phyloP scores from a whole-genome alignment of 306 rosid species.

The Argentina anserina region DNA sequence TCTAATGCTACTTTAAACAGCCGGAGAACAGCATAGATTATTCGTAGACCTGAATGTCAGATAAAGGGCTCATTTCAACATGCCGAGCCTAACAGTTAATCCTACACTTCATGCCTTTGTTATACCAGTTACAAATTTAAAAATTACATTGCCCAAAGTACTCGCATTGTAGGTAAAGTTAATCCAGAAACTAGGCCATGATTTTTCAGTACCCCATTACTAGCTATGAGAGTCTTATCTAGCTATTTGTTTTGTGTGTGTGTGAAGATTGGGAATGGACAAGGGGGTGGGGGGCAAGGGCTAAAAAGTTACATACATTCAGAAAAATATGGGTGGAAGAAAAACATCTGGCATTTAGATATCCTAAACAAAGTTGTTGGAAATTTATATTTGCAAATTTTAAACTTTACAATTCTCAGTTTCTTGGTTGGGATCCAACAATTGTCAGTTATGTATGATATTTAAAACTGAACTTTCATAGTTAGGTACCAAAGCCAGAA shows the following conservation, averaged over 20 bases:
- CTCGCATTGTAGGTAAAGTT: too few species aligned
- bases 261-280: neutral
- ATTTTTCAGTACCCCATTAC: neutral
- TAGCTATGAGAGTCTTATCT: neutral
- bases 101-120: too few species aligned
- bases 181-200: neutral
- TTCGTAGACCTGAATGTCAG: neutral
- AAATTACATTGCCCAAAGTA: too few species aligned
- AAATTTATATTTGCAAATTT: neutral
- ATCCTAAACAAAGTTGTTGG: neutral
- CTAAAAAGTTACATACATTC: too few species aligned
- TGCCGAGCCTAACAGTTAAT: neutral
- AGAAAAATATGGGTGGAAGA: neutral
- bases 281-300: neutral
- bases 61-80: neutral
- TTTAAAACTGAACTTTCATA: neutral
- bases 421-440: neutral
- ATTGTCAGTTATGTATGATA: neutral
- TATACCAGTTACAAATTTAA: too few species aligned
- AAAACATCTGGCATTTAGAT: neutral
- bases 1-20: neutral
- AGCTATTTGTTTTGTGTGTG: neutral
- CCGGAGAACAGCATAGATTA: neutral
- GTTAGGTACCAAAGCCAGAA: neutral
- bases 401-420: neutral